Evolutionary conservation across 78 protist genomes (phyloP), one percentile per base, ranked within the genome.

Genomic region (Polysphondylium violaceum): DNA sequence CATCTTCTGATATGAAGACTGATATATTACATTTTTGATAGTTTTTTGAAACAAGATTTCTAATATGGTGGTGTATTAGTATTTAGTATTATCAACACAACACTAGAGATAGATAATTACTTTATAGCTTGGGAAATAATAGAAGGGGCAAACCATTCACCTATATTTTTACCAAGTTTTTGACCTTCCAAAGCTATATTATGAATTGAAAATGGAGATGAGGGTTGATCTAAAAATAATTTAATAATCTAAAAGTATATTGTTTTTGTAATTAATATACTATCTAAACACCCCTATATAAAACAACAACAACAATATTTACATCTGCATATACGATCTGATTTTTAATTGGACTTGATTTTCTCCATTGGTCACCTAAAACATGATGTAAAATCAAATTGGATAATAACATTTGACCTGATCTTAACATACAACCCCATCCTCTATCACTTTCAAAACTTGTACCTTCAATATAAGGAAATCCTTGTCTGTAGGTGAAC

Each of bases 71-170:
- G 64, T 12, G 27, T 86, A 77, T 86, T 5, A 51, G 21, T 31
- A 76, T 35, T 29, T 17, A 40, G 40, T 63, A 76, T 3, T 51
- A 16, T 51, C 16, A 51, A 51, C 58, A 19, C 58, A 14, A n/a
- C n/a, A n/a, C n/a, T n/a, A n/a, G n/a, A n/a, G n/a, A n/a, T n/a
- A n/a, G n/a, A 4, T 16, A 73, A 58, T 33, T 69, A 91, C 94
- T 50, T 69, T 43, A 94, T 65, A 3, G 81, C 74, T 27, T 74
- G 90, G 6, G 96, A 50, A 33, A 85, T 71, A 27, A 47, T 72
- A 4, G 94, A 74, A 25, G 97, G 97, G 5, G 92, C 95, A 38
- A 95, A 92, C 97, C 97, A 95, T 31, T 95, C 93, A 33, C 97
- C 97, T 9, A 95, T 53, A 35, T 72, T 51, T 43, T 73, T 92